Evolutionary conservation across 768 basidiomycete species (phyloP), one percentile per base, ranked within the genome.

Genomic region (Amanita brunnescens): DNA sequence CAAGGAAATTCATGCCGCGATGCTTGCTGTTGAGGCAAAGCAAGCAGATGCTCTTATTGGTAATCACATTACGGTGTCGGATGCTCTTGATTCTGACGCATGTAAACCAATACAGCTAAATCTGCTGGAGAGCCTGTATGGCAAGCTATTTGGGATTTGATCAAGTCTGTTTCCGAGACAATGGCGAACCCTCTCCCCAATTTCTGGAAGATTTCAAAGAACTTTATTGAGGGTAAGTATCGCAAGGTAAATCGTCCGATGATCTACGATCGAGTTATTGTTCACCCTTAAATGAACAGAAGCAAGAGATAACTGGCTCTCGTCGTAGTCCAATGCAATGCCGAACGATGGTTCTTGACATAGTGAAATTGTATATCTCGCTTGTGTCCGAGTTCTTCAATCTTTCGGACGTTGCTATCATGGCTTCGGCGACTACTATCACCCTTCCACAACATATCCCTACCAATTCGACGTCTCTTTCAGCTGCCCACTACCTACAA

Each of bases 181-280:
- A 77, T 97, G 65, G 65, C 93, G 10, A 73, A 83, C n/a, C 78
- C 86, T 1, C 76, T 99, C 20, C 93, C 95, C 12, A 90, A 79
- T 59, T 97, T 97, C 68, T 95, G 92, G 91, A 87, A 83, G 62
- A 88, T 99, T 43, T 85, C 89, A 2, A 89, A 81, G 65, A 82
- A 79, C 20, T 95, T 93, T 61, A 82, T 94, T 70, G 93, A 96
- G 38, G 95, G 96, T 4, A 92, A 89, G 65, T 93, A 88, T 64
- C 86, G 83, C 64, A 91, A 85, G 77, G 93, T 93, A 49, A 50
- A 69, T 62, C 46, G 30, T 39, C 7, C 5, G 26, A 39, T 49
- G 42, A 39, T 20, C 48, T 40, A 35, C 20, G 34, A 45, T 43
- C 51, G 45, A 43, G 47, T 34, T 24, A 45, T 51, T 30, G 39